Evolutionary conservation across 2,329 filamentous ascomycete genomes (phyloP).

Genomic region (Sporothrix euskadiensis): DNA sequence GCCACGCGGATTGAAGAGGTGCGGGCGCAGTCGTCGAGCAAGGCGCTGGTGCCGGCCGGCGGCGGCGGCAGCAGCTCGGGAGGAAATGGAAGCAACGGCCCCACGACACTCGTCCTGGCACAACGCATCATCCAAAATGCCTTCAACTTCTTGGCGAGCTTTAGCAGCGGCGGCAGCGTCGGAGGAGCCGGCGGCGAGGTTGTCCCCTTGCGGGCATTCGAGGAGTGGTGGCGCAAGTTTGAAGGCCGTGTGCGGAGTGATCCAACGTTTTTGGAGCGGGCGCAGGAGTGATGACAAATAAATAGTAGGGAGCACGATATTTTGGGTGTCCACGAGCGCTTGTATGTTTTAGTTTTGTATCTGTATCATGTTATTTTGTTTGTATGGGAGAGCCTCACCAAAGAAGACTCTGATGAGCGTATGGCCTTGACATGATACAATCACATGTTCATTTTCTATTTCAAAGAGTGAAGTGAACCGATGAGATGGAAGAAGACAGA

Average conservation of each 20-base stretch:
- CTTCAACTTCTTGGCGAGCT: slow-evolving; percentile 93
- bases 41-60: slow-evolving; percentile 35
- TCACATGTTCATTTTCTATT: neutral
- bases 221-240: slow-evolving; percentile 98
- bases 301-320: neutral
- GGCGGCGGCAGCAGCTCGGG: slow-evolving; percentile 20
- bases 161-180: slow-evolving; percentile 57
- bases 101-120: slow-evolving; percentile 71
- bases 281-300: slow-evolving; percentile 15
- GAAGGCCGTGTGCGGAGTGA: slow-evolving; percentile 82
- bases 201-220: slow-evolving; percentile 90
- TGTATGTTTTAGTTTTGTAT: slow-evolving; percentile 10
- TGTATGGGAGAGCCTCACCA: neutral
- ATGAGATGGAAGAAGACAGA: neutral
- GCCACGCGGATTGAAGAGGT: slow-evolving; percentile 66
- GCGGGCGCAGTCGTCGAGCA: slow-evolving; percentile 41
- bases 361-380: neutral
- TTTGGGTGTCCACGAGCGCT: neutral
- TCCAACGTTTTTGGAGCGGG: slow-evolving; percentile 81
- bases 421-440: neutral
- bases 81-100: neutral
- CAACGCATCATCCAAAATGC: slow-evolving; percentile 95
- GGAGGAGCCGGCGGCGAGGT: slow-evolving; percentile 68
- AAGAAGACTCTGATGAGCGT: neutral
- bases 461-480: neutral